Percentiles rank a stretch among this genome's conserved stretches.
These are phyloP conservation scores for Helicostylum pulchrum DNA, from an alignment of 192 early-diverging fungal genomes.

Conservation along the genomic window DNA sequence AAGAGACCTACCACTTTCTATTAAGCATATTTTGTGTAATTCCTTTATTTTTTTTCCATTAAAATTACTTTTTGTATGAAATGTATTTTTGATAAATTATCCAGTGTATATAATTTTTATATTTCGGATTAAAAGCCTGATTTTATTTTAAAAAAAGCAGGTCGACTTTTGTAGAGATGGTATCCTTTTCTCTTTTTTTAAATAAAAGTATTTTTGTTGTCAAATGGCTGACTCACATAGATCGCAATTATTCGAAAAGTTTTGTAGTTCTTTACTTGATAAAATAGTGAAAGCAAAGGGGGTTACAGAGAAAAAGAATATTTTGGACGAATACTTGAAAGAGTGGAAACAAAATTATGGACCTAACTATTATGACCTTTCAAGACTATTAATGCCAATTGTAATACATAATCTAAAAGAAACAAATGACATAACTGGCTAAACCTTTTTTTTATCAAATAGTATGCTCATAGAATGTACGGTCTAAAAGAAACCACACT, in stretches of 20 bases:
- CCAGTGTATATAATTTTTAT: too few species aligned
- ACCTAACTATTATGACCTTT: conserved; percentile 2
- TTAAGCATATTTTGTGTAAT: conserved; percentile 43
- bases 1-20: conserved; percentile 92
- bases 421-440: background rate
- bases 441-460: background rate
- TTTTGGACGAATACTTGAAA: background rate
- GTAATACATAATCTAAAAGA: background rate
- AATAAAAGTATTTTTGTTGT: too few species aligned
- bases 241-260: too few species aligned
- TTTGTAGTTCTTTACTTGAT: background rate
- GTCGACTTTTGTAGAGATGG: too few species aligned
- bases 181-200: too few species aligned
- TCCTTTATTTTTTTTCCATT: too few species aligned
- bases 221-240: too few species aligned
- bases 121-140: too few species aligned
- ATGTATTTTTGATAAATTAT: too few species aligned
- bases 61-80: too few species aligned
- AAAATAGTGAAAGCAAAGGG: background rate
- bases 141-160: too few species aligned
- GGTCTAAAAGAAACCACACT: conserved; percentile 66
- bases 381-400: conserved; percentile 7
- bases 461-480: conserved; percentile 34
- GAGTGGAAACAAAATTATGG: background rate
- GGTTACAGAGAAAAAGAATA: background rate